Evolutionary conservation across 306 rosid species (phyloP).

Genomic region (Gillenia trifoliata): DNA sequence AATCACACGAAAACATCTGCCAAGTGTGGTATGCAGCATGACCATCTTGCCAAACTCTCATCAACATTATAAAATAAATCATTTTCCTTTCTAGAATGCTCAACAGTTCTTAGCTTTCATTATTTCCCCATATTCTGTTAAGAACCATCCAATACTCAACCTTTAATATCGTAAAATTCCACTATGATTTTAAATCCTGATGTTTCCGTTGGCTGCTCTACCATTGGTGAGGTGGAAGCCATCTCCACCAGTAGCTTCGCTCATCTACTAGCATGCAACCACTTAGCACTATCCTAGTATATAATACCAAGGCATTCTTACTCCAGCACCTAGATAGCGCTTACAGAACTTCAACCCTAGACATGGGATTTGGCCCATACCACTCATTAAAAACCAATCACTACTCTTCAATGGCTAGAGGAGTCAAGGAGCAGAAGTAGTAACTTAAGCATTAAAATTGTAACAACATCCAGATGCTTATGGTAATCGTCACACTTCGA

Average conservation of each 20-base stretch:
- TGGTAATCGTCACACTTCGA: background rate
- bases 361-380: background rate
- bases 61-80: background rate
- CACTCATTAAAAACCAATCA: background rate
- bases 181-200: background rate
- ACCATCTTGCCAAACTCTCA: background rate
- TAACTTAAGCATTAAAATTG: background rate
- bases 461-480: background rate
- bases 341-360: background rate
- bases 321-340: background rate
- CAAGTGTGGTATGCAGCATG: background rate
- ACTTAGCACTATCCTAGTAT: background rate
- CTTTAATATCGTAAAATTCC: background rate
- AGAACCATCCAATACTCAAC: background rate
- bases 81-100: background rate
- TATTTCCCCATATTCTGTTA: background rate
- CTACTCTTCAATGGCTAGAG: background rate
- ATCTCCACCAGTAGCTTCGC: background rate
- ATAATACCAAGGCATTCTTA: background rate
- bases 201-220: background rate
- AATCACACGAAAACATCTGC: background rate
- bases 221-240: background rate
- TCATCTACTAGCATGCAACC: background rate
- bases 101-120: background rate
- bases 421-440: background rate